Base-by-base conservation (phyloP, 768 basidiomycete genomes). In the Mrakia frigida region DNA sequence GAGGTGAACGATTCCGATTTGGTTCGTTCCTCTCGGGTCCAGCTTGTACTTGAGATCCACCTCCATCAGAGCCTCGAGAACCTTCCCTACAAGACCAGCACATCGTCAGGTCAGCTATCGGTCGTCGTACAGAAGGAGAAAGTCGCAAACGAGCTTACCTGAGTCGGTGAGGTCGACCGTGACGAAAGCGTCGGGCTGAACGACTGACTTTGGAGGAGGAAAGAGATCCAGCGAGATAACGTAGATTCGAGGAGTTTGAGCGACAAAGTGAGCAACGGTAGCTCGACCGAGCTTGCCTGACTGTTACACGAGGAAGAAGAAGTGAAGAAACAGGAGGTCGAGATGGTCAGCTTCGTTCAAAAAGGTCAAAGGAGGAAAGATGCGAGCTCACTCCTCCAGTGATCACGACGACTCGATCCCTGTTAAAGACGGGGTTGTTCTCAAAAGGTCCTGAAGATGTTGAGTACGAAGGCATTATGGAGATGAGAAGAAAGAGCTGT, bases 1-100 rank as follows among this genome's bases (percentile, higher is more conserved):
- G 18, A 78, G 67, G 50, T 78, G 77, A n/a, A 78, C 74, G n/a
- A 78, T 68, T n/a, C 65, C 65, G 39, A 68, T 68, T 6, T 68
- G 35, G 65, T 35, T 25, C 16, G 65, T 68, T 14, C 39, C 65
- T 37, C 31, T 35, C 5, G 65, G 65, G 37, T 35, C 35, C 18
- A 68, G 65, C 65, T 68, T 68, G 65, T 68, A 68, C 65, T 68
- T 68, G 37, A 68, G 65, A 37, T 68, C 65, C 5, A 68, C 65
- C 39, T 68, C 65, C 1, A 68, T 37, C 14, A 68, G 37, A 23
- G 65, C 65, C 65, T 68, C 65, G 37, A 68, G 65, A 23, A 37
- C 37, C 65, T 68, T 68, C 39, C 65, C 65, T 68, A 23, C 25
- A 39, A n/a, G 25, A 68, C 9, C 6, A 65, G 63, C 0, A 28